Percentiles rank a stretch among this genome's conserved stretches.
Evolutionary conservation across 2,329 filamentous ascomycete species (phyloP).

Genomic region (Chaetomiaceae sp.): DNA sequence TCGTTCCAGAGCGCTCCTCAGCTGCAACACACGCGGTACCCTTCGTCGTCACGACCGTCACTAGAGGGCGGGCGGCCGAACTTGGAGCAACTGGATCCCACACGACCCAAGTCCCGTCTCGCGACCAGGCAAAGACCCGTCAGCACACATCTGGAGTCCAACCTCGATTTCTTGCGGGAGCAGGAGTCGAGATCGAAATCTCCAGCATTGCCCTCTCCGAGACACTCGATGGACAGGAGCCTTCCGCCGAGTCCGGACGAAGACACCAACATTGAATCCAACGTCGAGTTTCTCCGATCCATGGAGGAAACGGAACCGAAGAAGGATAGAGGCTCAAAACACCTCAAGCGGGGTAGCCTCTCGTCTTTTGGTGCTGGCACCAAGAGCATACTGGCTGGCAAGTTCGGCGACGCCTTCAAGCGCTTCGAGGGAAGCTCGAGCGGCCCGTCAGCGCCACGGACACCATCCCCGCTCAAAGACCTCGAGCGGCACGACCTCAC

Average conservation of each 20-base stretch:
- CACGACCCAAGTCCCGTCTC: slow-evolving; percentile 39
- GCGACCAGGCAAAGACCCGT: slow-evolving; percentile 58
- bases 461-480: slow-evolving; percentile 45
- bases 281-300: slow-evolving; percentile 74
- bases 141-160: slow-evolving; percentile 78
- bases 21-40: slow-evolving; percentile 31
- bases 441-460: slow-evolving; percentile 31
- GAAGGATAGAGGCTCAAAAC: slow-evolving; percentile 48
- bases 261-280: slow-evolving; percentile 66
- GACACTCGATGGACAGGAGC: slow-evolving; percentile 29
- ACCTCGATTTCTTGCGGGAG: slow-evolving; percentile 75
- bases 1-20: slow-evolving; percentile 31
- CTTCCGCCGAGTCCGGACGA: slow-evolving; percentile 43
- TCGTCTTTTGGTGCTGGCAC: slow-evolving; percentile 61
- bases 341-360: slow-evolving; percentile 67
- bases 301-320: slow-evolving; percentile 60
- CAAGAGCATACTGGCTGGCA: slow-evolving; percentile 77
- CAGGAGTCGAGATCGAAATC: slow-evolving; percentile 53
- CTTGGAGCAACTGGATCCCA: slow-evolving; percentile 52
- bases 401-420: slow-evolving; percentile 91
- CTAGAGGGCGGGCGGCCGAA: slow-evolving; percentile 64
- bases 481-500: slow-evolving; percentile 49
- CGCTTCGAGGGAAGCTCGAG: slow-evolving; percentile 62
- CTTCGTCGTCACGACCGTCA: slow-evolving; percentile 57
- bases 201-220: slow-evolving; percentile 32